Base-by-base conservation (phyloP, 176 grass and related monocot genomes). In the Aegilops umbellulata region DNA sequence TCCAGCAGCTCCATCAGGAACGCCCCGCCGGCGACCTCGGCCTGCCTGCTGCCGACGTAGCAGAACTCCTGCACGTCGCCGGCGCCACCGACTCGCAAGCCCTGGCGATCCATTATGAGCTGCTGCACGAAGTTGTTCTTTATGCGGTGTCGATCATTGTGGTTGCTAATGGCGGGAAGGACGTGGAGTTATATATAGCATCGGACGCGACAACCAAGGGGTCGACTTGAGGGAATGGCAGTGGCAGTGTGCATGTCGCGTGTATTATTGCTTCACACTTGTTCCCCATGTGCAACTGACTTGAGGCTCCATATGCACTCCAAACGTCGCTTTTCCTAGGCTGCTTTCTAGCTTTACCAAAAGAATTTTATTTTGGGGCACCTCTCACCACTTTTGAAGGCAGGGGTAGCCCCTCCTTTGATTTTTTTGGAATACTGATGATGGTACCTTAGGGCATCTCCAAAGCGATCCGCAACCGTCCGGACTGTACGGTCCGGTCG, bases 1-100 rank as follows among this genome's bases (percentile, higher is more conserved):
- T 95, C 91, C 20, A 95, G 76, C 7, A 93, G 61, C 51, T 95
- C 81, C 89, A 89, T 87, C 25, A 93, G 91, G 83, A 95, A 80
- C 53, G 84, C 38, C 16, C 73, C 84, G 65, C 86, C 55, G 19
- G 82, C 77, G 47, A 80, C 79, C 69, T 85, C 88, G 26, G 89
- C 25, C 81, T 77, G 79, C 14, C 16, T 8, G 25, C 57, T 42
- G 25, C 41, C 25, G 39, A 60, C 60, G 79, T 90, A 61, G 51
- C 14, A 42, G 49, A 29, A 74, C 67, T 91, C 81, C 0, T 62
- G 60, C 68, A 3, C 35, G 27, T 20, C 62, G 20, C 51, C 53
- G 16, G 15, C 10, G 29, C 31, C 63, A 24, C 39, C 31, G 16
- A 41, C 80, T 23, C 66, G 58, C 42, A 16, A 57, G 5, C 26